A percentile compares a stretch with the other conserved stretches of the same genome.
phyloP scores from a whole-genome alignment of 23 red algal genomes.

The Chondrus crispus region DNA sequence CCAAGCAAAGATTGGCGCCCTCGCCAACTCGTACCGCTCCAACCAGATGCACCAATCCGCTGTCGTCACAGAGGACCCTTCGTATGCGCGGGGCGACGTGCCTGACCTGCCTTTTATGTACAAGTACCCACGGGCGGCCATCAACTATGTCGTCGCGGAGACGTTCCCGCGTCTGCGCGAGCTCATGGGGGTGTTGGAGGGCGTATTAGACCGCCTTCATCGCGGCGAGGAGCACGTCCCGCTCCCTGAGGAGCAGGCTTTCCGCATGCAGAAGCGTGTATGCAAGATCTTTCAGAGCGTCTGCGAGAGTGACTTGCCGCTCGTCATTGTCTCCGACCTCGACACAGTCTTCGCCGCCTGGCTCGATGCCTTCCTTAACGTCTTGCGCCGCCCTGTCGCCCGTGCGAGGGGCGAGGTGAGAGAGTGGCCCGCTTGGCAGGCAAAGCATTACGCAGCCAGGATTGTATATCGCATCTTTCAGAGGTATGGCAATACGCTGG shows the following conservation, averaged over 20 bases:
- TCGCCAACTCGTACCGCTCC: not conserved
- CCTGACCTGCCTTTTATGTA: not conserved
- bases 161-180: slow-evolving; percentile 30
- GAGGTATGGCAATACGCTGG: slow-evolving; percentile 5
- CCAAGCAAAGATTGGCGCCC: not conserved
- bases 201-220: not conserved
- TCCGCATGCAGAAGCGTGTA: slow-evolving; percentile 31
- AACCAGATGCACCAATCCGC: not conserved
- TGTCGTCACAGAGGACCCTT: not conserved
- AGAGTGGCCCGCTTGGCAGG: slow-evolving; percentile 7
- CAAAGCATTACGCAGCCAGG: not conserved
- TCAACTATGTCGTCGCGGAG: slow-evolving; percentile 22
- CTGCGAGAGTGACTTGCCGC: slow-evolving; percentile 17
- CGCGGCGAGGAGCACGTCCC: too few relatives aligned
- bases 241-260: not conserved
- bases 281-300: slow-evolving; percentile 63
- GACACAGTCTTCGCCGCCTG: slow-evolving; percentile 35
- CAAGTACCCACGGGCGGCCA: not conserved
- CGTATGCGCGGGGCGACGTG: too few relatives aligned
- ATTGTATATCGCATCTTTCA: slow-evolving; percentile 32
- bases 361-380: slow-evolving; percentile 28
- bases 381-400: not conserved
- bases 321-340: not conserved
- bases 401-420: not conserved
- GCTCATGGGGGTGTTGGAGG: slow-evolving; percentile 9